Base-by-base conservation (phyloP, 2,329 filamentous ascomycete genomes). In the Sporothrix brunneoviolacea region DNA sequence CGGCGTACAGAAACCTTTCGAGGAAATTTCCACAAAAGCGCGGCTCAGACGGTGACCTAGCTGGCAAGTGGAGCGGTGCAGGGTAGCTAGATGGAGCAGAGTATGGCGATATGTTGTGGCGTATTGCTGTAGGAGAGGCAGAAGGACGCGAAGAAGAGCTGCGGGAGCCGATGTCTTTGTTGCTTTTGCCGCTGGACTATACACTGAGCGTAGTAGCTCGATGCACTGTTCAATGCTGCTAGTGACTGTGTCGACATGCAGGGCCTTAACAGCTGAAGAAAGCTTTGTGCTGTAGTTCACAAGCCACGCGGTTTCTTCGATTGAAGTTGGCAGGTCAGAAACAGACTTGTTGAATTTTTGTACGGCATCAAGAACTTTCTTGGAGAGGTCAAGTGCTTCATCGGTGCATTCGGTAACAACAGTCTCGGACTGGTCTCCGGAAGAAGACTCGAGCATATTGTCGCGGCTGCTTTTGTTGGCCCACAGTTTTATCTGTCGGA, bases 1-100 rank as follows among this genome's bases (percentile, higher is more conserved):
- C 0, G 93, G 93, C 18, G 84, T 88, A 64, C 93, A 98, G 73
- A 97, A 97, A 2, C 93, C 93, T 64, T 94, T 83, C 1, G 82
- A 78, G 1, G 87, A 83, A 44, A 98, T 79, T 52, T 90, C 83
- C 1, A 80, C 79, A 64, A 96, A 95, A 0, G 83, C 80, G 44
- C 84, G 88, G 30, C 83, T 80, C 39, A 98, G 76, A 13, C 84
- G 79, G 63, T 86, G 85, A 0, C 86, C 81, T 62, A 95, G 79
- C 58, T 86, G 85, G 59, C 83, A 85, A 2, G 82, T 82, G 12
- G 86, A 77, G 9, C 77, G 72, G 62, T 97, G 88, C 8, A 91
- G 70, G 2, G 74, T 69, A 1, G 80, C 68, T 53, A 85, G 81
- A 24, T 78, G 74, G 9, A 70, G 62, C 13, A 90, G 64, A 9